Evolutionary conservation across 2,329 filamentous ascomycete genomes (phyloP).

Genomic region (Claviceps fusiformis): DNA sequence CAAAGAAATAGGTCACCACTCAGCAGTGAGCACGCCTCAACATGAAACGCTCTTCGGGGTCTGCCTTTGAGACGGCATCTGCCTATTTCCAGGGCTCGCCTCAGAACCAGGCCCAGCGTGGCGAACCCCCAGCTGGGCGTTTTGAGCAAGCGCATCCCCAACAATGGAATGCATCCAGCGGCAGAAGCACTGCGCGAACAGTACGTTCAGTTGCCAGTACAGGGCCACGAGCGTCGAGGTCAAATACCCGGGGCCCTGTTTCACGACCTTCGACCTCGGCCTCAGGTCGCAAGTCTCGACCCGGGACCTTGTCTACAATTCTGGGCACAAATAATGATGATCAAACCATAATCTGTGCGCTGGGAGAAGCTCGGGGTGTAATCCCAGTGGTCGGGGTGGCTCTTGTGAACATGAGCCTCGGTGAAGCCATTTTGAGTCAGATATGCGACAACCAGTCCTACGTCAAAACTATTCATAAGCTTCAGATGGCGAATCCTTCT

Average conservation of each 20-base stretch:
- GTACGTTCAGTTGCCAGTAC: conserved; percentile 9
- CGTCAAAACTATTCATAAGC: conserved; percentile 73
- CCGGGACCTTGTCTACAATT: conserved; percentile 21
- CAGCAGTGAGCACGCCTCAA: background rate
- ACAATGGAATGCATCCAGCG: background rate
- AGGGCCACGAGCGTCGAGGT: conserved; percentile 6
- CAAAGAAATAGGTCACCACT: background rate
- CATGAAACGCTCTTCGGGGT: background rate
- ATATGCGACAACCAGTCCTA: conserved; percentile 92
- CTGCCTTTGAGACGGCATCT: background rate
- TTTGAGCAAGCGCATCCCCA: background rate
- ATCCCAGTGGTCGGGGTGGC: conserved; percentile 74
- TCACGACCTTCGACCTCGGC: conserved; percentile 21
- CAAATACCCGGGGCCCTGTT: background rate
- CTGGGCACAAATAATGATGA: conserved; percentile 34
- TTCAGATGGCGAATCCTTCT: conserved; percentile 66
- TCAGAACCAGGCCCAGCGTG: background rate
- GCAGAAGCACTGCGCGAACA: conserved; percentile 2
- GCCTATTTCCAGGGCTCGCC: background rate
- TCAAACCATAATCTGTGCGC: conserved; percentile 73
- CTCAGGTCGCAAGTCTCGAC: conserved; percentile 31
- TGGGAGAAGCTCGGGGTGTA: conserved; percentile 78
- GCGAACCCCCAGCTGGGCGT: background rate
- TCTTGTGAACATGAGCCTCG: conserved; percentile 75
- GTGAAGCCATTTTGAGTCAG: conserved; percentile 74